Percentiles rank a stretch among this genome's conserved stretches.
These are phyloP conservation scores for Crithidia expoeki DNA, from an alignment of 208 protist species.

Conservation along the genomic window DNA sequence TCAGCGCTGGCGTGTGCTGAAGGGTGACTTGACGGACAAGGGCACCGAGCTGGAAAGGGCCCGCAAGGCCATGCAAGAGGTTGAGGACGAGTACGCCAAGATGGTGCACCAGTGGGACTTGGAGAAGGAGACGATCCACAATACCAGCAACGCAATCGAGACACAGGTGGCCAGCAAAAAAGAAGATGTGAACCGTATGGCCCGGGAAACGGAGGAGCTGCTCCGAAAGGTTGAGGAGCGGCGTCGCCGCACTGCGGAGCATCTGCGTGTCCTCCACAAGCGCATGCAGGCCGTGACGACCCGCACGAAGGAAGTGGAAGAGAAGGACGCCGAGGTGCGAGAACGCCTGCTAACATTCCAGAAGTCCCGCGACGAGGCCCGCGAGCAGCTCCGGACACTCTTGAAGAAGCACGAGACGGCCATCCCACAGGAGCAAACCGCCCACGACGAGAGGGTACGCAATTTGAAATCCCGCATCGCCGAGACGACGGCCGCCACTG, in stretches of 20 bases:
- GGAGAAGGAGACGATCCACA: slow-evolving; percentile 77
- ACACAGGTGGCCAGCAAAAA: slow-evolving; percentile 67
- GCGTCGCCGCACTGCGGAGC: slow-evolving; percentile 68
- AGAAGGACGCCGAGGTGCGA: slow-evolving; percentile 53
- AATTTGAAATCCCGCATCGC: slow-evolving; percentile 51
- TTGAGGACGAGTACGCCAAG: slow-evolving; percentile 57
- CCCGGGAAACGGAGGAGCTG: slow-evolving; percentile 61
- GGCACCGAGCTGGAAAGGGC: slow-evolving; percentile 56
- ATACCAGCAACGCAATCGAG: slow-evolving; percentile 69
- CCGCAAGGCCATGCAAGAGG: slow-evolving; percentile 42
- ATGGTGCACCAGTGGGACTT: slow-evolving; percentile 76
- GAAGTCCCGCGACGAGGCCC: slow-evolving; percentile 50
- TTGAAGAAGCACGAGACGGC: slow-evolving; percentile 57
- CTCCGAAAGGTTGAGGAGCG: slow-evolving; percentile 76
- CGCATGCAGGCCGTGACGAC: slow-evolving; percentile 45
- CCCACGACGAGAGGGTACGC: slow-evolving; percentile 50
- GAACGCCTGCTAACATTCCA: slow-evolving; percentile 58
- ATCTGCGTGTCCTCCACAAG: slow-evolving; percentile 56
- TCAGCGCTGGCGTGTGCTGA: slow-evolving; percentile 73
- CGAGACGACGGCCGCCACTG: slow-evolving; percentile 47
- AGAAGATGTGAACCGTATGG: slow-evolving; percentile 66
- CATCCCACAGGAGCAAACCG: slow-evolving; percentile 48
- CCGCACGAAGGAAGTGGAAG: slow-evolving; percentile 49
- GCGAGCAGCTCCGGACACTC: slow-evolving; percentile 46
- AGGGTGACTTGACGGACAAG: slow-evolving; percentile 49